These are phyloP conservation scores for Plenodomus biglobosus DNA, from an alignment of 2,329 filamentous ascomycete species.

Conservation along the genomic window DNA sequence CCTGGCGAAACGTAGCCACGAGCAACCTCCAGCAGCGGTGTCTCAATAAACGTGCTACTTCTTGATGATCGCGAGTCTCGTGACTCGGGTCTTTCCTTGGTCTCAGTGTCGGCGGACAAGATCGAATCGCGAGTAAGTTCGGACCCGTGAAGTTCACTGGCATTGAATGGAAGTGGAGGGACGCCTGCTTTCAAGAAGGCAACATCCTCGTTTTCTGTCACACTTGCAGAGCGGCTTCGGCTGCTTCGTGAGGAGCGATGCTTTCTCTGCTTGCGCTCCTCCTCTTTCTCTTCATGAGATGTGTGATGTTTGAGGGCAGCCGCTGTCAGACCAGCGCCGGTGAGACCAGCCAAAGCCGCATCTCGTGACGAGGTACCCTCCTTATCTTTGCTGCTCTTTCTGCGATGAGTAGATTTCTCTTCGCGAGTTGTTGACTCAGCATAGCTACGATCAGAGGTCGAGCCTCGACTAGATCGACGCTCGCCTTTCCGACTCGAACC, in stretches of 20 bases:
- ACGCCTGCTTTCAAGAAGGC: slow-evolving; percentile 54
- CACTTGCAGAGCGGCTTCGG: slow-evolving; percentile 54
- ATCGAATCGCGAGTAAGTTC: slow-evolving; percentile 88
- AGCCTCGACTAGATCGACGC: slow-evolving; percentile 57
- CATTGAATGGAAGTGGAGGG: slow-evolving; percentile 78
- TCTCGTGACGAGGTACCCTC: slow-evolving; percentile 52
- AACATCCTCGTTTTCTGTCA: slow-evolving; percentile 56
- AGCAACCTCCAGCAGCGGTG: slow-evolving; percentile 63
- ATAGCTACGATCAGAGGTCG: slow-evolving; percentile 43
- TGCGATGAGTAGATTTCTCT: slow-evolving; percentile 45
- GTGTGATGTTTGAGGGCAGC: slow-evolving; percentile 66
- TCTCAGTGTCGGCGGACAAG: slow-evolving; percentile 75
- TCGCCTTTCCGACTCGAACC: slow-evolving; percentile 55
- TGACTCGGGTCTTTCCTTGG: slow-evolving; percentile 53
- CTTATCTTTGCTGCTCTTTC: slow-evolving; percentile 57
- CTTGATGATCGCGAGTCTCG: slow-evolving; percentile 61
- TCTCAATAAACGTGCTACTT: slow-evolving; percentile 51
- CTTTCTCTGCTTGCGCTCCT: slow-evolving; percentile 47
- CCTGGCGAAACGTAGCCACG: slow-evolving; percentile 62
- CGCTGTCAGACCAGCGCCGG: slow-evolving; percentile 61
- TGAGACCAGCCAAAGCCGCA: slow-evolving; percentile 55
- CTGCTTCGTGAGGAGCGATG: slow-evolving; percentile 54
- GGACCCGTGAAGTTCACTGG: slow-evolving; percentile 76
- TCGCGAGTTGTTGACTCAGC: slow-evolving; percentile 48
- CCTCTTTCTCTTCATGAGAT: slow-evolving; percentile 56